A percentile compares a stretch with the other conserved stretches of the same genome.
These are phyloP conservation scores for Tuber calosporum DNA, from an alignment of 495 filamentous ascomycete genomes.

Conservation along the genomic window DNA sequence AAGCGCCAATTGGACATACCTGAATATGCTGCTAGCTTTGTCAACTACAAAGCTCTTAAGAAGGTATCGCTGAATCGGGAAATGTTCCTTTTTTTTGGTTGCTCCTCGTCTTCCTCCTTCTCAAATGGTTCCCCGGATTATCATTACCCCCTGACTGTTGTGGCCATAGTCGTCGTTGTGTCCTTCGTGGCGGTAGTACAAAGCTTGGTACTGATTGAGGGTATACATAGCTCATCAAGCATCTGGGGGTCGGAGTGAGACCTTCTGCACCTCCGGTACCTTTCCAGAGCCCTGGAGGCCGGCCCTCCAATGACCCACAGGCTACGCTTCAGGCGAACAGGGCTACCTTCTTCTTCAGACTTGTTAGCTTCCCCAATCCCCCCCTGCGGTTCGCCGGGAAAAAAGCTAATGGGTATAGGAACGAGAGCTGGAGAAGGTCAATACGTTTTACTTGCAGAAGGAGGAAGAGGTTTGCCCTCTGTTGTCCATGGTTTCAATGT, in stretches of 20 bases:
- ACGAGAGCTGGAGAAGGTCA: slow-evolving; percentile 96
- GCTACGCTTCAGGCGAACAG: slow-evolving; percentile 91
- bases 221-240: slow-evolving; percentile 75
- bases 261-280: slow-evolving; percentile 73
- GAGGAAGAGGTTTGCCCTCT: slow-evolving; percentile 74
- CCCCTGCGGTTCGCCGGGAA: neutral
- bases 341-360: slow-evolving; percentile 95
- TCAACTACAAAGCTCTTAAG: slow-evolving; percentile 98
- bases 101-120: neutral
- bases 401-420: slow-evolving; percentile 53
- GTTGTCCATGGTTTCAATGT: neutral
- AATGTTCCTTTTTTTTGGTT: neutral
- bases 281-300: slow-evolving; percentile 66
- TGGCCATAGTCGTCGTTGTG: slow-evolving; percentile 5
- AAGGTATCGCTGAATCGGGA: slow-evolving; percentile 56
- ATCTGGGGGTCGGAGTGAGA: slow-evolving; percentile 47
- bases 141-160: slow-evolving; percentile 29
- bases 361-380: slow-evolving; percentile 54
- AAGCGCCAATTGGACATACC: slow-evolving; percentile 97
- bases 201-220: slow-evolving; percentile 22
- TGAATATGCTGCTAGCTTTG: slow-evolving; percentile 97
- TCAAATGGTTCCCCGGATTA: neutral
- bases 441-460: slow-evolving; percentile 94
- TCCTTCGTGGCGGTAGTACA: slow-evolving; percentile 4
- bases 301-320: slow-evolving; percentile 58